phyloP scores from a whole-genome alignment of 805 yeast genomes.

The Pichia paraexigua region DNA sequence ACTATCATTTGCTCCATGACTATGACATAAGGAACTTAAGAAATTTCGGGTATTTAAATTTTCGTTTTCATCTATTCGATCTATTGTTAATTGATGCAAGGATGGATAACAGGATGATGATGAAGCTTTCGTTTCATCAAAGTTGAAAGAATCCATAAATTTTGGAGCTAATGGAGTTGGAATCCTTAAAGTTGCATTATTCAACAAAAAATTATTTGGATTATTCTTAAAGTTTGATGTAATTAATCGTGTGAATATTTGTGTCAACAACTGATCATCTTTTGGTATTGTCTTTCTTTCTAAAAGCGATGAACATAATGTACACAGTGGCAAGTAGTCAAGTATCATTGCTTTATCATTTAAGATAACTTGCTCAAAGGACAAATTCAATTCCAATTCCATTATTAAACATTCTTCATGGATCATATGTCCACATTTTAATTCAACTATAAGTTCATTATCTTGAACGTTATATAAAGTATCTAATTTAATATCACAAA shows the following conservation, averaged over 20 bases:
- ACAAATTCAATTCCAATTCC: constrained; percentile 25
- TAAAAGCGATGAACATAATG: constrained; percentile 13
- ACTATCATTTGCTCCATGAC: neutral
- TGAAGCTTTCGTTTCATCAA: neutral
- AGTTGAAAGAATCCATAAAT: constrained; percentile 1
- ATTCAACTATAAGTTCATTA: constrained; percentile 34
- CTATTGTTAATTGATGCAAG: neutral
- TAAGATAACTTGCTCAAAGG: neutral
- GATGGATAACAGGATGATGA: neutral
- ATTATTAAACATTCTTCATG: constrained; percentile 53
- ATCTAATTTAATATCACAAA: constrained; percentile 46
- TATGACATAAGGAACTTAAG: neutral
- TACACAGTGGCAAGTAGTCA: constrained; percentile 22
- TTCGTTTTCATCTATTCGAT: neutral
- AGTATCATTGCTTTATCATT: constrained; percentile 2
- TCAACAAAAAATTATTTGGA: neutral
- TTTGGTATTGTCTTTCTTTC: constrained; percentile 18
- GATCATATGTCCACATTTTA: constrained; percentile 46
- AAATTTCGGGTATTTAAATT: neutral
- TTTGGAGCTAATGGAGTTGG: constrained; percentile 1
- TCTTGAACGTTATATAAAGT: constrained; percentile 36
- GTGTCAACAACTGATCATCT: constrained; percentile 13
- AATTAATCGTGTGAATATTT: constrained; percentile 14
- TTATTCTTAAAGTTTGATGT: neutral
- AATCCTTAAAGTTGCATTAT: neutral